A percentile compares a stretch with the other conserved stretches of the same genome.
Conservation (phyloP, 164 flowering plant species). For the Berberis vulgaris region DNA sequence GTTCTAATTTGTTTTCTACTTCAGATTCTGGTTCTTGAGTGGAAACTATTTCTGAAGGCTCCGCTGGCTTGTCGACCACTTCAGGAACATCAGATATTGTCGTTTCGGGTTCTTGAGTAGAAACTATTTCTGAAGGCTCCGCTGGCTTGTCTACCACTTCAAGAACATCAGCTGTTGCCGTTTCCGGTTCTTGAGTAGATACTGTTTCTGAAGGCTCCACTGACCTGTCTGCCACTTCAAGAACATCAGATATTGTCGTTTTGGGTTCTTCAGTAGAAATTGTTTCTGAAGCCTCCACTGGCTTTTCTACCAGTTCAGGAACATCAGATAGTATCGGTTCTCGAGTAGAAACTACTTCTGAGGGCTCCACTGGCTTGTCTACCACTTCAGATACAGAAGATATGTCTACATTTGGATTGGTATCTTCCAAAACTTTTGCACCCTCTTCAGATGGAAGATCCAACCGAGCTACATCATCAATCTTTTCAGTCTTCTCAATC, state of each 20-base stretch:
- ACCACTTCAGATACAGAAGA: slow-evolving; percentile 6
- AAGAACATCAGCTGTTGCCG: background rate
- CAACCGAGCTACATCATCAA: slow-evolving; percentile 15
- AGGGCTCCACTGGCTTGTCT: slow-evolving; percentile 10
- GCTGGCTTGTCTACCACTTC: slow-evolving; percentile 7
- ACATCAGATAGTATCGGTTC: slow-evolving; percentile 13
- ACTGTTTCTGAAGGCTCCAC: too few species aligned
- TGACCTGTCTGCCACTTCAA: too few species aligned
- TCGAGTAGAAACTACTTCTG: slow-evolving; percentile 10
- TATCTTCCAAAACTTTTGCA: slow-evolving; percentile 5
- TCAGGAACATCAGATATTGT: slow-evolving; percentile 17
- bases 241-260: background rate
- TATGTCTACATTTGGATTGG: slow-evolving; percentile 5
- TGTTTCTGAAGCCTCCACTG: slow-evolving; percentile 11
- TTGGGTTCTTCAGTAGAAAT: slow-evolving; percentile 7
- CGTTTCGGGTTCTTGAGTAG: background rate
- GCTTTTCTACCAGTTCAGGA: slow-evolving; percentile 18
- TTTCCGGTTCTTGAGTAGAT: too few species aligned
- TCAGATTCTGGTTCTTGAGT: slow-evolving; percentile 7
- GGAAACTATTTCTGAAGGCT: slow-evolving; percentile 5
- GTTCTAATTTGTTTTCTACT: background rate
- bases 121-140: slow-evolving; percentile 14
- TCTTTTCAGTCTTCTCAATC: slow-evolving; percentile 14
- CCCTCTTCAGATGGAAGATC: slow-evolving; percentile 15
- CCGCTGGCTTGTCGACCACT: slow-evolving; percentile 15